Conservation (phyloP, 2,329 filamentous ascomycete species). For the Fonsecaea pedrosoi region DNA sequence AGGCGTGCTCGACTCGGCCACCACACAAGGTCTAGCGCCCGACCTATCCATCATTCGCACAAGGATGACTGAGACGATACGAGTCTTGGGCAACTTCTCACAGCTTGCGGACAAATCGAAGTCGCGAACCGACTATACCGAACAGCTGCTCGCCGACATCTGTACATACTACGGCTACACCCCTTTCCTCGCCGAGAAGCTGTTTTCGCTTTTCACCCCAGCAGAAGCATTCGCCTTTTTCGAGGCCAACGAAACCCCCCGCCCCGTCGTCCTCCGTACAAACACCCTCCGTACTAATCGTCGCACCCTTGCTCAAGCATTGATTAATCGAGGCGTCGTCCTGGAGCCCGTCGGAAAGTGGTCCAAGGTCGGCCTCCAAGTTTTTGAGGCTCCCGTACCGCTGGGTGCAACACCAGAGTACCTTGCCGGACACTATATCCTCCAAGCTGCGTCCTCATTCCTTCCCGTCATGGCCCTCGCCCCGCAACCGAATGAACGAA, state of each 20-base stretch:
- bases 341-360: slow-evolving; percentile 97
- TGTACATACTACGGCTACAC: slow-evolving; percentile 98
- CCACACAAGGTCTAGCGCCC: slow-evolving; percentile 74
- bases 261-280: slow-evolving; percentile 93
- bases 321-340: slow-evolving; percentile 95
- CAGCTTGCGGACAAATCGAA: slow-evolving; percentile 79
- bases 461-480: slow-evolving; percentile 96
- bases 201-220: slow-evolving; percentile 89
- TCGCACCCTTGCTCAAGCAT: slow-evolving; percentile 83
- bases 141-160: slow-evolving; percentile 86
- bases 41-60: slow-evolving; percentile 88
- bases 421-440: slow-evolving; percentile 94
- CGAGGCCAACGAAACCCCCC: slow-evolving; percentile 94
- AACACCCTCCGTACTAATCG: slow-evolving; percentile 85
- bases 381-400: slow-evolving; percentile 88
- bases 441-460: slow-evolving; percentile 96
- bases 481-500: slow-evolving; percentile 88
- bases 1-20: slow-evolving; percentile 66
- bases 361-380: slow-evolving; percentile 96
- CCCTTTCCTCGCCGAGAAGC: slow-evolving; percentile 91
- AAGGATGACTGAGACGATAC: slow-evolving; percentile 90
- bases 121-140: slow-evolving; percentile 85
- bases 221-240: slow-evolving; percentile 97
- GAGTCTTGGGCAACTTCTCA: slow-evolving; percentile 86
- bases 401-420: slow-evolving; percentile 97